Percentiles rank a stretch among this genome's conserved stretches.
phyloP scores from a whole-genome alignment of 768 basidiomycete genomes.

The Russula vinacea region DNA sequence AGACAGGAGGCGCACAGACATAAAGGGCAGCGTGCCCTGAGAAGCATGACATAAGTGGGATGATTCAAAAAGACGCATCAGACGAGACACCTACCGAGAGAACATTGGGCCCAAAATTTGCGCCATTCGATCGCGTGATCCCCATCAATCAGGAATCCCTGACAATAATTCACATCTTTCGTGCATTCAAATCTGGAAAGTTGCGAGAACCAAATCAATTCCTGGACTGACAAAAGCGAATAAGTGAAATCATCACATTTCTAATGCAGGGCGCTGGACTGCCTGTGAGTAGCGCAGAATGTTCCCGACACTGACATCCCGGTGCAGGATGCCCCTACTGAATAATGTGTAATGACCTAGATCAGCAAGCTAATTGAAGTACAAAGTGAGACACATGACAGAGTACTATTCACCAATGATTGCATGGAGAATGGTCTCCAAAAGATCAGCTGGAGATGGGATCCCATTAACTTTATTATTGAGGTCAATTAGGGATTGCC shows the following conservation, averaged over 20 bases:
- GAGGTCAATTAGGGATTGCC: not conserved
- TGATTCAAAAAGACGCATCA: too few relatives aligned
- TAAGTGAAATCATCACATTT: not conserved
- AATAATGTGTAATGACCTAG: not conserved
- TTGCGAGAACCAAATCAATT: not conserved
- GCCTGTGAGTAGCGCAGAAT: not conserved
- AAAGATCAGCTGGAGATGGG: not conserved
- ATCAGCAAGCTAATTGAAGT: not conserved
- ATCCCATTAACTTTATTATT: not conserved
- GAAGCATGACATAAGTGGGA: not conserved
- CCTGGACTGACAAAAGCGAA: not conserved
- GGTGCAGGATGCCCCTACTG: not conserved
- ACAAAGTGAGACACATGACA: not conserved
- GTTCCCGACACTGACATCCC: not conserved
- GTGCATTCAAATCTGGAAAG: not conserved
- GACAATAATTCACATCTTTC: not conserved
- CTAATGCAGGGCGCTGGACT: not conserved
- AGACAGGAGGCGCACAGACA: not conserved
- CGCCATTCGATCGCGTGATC: slow-evolving; percentile 5
- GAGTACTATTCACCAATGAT: not conserved
- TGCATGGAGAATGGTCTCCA: slow-evolving; percentile 1
- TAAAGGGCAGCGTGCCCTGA: too few relatives aligned
- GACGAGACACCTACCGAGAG: not conserved
- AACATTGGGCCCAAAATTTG: rapidly evolving
- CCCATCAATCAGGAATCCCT: not conserved